Conservation (phyloP, 2,329 filamentous ascomycete species). For the Chaetomium strumarium region DNA sequence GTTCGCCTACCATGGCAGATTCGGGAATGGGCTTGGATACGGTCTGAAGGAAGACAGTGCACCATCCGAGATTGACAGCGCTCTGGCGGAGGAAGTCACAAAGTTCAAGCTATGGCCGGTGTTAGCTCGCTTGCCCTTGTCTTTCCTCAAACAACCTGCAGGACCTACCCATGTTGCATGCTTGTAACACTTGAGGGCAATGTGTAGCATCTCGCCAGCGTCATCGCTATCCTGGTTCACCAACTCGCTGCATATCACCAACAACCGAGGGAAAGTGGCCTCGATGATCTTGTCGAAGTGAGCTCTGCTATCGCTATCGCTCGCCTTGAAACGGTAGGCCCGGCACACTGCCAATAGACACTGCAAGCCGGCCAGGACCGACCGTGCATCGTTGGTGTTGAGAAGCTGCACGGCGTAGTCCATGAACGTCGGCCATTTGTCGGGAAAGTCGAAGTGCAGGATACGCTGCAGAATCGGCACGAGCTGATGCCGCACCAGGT, state of each 20-base stretch:
- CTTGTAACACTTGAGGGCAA: constrained; percentile 95
- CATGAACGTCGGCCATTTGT: constrained; percentile 90
- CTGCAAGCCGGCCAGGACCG: constrained; percentile 88
- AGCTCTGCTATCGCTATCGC: constrained; percentile 66
- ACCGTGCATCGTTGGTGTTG: constrained; percentile 76
- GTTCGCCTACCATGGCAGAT: constrained; percentile 69
- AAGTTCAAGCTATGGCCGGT: constrained; percentile 68
- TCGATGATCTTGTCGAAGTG: constrained; percentile 96
- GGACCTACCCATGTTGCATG: constrained; percentile 85
- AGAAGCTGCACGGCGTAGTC: constrained; percentile 86
- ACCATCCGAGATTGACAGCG: constrained; percentile 87
- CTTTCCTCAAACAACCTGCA: background rate
- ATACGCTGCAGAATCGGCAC: constrained; percentile 94
- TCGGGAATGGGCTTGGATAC: constrained; percentile 80
- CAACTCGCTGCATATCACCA: constrained; percentile 81
- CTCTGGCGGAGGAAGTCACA: constrained; percentile 71
- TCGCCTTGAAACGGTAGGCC: constrained; percentile 86
- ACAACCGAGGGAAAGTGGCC: constrained; percentile 79
- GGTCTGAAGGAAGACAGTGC: constrained; percentile 85
- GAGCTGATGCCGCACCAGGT: constrained; percentile 83
- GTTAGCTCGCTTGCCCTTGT: constrained; percentile 24
- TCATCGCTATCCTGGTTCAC: constrained; percentile 89
- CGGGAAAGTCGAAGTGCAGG: constrained; percentile 89
- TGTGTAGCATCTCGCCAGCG: constrained; percentile 92
- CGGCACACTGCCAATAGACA: constrained; percentile 92